These are phyloP conservation scores for Jackrogersella minutella DNA, from an alignment of 495 filamentous ascomycete species.

Conservation along the genomic window DNA sequence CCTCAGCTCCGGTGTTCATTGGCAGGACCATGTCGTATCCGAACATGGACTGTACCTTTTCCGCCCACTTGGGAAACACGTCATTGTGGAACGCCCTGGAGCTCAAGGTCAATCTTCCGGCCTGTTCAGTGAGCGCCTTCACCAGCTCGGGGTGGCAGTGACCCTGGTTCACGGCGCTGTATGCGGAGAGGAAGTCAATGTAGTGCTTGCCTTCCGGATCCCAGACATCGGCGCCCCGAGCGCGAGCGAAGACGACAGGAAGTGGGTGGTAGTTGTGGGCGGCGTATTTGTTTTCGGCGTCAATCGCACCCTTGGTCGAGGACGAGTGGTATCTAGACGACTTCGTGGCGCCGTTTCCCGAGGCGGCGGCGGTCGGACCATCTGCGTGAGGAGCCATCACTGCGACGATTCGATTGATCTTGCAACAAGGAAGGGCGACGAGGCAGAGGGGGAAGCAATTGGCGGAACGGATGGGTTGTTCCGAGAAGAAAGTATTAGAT, in stretches of 20 bases:
- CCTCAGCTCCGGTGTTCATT: constrained; percentile 99
- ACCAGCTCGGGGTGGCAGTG: constrained; percentile 98
- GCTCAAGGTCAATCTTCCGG: constrained; percentile 87
- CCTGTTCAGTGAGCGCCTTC: constrained; percentile 88
- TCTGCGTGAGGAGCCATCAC: constrained; percentile 68
- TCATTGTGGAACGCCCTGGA: constrained; percentile 98
- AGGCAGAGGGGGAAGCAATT: constrained; percentile 12
- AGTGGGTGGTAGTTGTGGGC: constrained; percentile 99
- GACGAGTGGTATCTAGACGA: constrained; percentile 75
- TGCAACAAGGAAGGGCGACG: not conserved
- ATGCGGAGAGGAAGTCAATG: constrained; percentile 97
- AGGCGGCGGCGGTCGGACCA: constrained; percentile 43
- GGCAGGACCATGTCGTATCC: constrained; percentile 99
- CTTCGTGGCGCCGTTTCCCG: constrained; percentile 45
- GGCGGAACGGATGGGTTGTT: not conserved
- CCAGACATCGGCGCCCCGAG: constrained; percentile 88
- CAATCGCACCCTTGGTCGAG: constrained; percentile 80
- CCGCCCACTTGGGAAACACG: constrained; percentile 95
- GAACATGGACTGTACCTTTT: constrained; percentile 85
- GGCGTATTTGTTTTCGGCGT: constrained; percentile 81
- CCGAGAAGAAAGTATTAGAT: not conserved
- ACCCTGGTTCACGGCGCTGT: constrained; percentile 97
- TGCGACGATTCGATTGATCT: constrained; percentile 11
- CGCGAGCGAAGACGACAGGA: constrained; percentile 87
- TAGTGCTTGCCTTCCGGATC: constrained; percentile 97